Base-by-base conservation (phyloP, 352 stramenopile genomes). In the Albugo candida region DNA sequence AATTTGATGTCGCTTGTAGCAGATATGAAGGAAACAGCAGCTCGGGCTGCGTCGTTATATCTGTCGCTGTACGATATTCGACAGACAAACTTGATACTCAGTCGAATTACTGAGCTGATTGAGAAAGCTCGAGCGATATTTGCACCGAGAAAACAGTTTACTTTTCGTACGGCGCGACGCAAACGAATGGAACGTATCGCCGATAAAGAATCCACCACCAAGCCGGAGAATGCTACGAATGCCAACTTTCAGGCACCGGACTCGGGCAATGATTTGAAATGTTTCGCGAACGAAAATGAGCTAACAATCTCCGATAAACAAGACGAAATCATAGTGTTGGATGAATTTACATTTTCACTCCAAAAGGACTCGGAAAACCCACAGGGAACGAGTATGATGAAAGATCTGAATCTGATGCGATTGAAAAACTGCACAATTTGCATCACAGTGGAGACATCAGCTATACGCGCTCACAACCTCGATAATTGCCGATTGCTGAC, bases 61-160 rank as follows among this genome's bases (percentile, higher is more conserved):
- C 53, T 93, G 36, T 83, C 79, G n/a, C 70, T 74, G 36, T 93
- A 93, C 44, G 81, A 93, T 48, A 78, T 79, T 44, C 76, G 80
- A 12, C 73, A 88, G 34, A 74, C 76, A 21, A 73, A 89, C 49
- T 36, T 77, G 18, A 79, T 84, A 44, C 36, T 86, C 20, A 44
- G 56, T 17, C 76, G 70, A 44, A 48, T 91, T 13, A 42, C 72
- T 39, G 65, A 81, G 17, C 42, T 76, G 17, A 74, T 89, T 47
- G 77, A 92, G 14, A 56, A 64, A 0, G 83, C 73, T 4, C 66
- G 77, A 2, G 50, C 61, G 49, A 64, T 63, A 3, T 74, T 92
- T 47, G 67, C 73, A 12, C 81, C 81, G 1, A 64, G 81, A 35
- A 91, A 89, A 57, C 89, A 87, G 52, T 93, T 93, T 24, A 62